phyloP scores from a whole-genome alignment of 163 green algal genomes.

The Smithsoniella earleae region DNA sequence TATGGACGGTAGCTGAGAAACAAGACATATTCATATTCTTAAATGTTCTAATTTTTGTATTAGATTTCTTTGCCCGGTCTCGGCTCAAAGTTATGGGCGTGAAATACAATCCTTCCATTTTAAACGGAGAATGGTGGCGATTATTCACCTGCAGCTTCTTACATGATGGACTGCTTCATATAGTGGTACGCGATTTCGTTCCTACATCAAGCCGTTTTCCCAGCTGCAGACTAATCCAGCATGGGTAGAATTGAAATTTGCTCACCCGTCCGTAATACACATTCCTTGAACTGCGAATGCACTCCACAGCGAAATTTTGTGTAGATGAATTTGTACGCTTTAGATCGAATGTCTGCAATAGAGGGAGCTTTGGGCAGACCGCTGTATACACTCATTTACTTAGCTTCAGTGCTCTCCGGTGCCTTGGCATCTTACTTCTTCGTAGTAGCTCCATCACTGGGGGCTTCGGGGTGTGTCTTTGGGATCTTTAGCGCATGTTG shows the following conservation, averaged over 20 bases:
- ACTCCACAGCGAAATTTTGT: background rate
- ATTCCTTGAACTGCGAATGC: background rate
- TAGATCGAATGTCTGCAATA: background rate
- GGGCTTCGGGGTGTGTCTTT: conserved; percentile 3
- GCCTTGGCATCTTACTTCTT: conserved; percentile 9
- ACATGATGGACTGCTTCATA: conserved; percentile 7
- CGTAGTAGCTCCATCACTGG: background rate
- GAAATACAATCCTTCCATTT: conserved; percentile 25
- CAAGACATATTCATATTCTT: conserved; percentile 23
- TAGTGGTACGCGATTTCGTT: background rate
- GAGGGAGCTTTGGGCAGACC: background rate
- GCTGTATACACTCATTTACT: conserved; percentile 1
- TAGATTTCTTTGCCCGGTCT: conserved; percentile 1
- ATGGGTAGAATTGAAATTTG: too few species aligned
- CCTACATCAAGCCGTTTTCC: background rate
- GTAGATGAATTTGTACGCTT: conserved; percentile 29
- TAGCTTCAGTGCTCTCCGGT: background rate
- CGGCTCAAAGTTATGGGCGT: background rate
- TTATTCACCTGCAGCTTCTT: conserved; percentile 17
- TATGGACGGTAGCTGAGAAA: too few species aligned
- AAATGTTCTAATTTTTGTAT: conserved; percentile 1
- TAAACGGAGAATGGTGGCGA: conserved; percentile 17
- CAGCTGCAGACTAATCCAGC: background rate
- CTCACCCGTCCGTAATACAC: too few species aligned
- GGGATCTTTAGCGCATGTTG: conserved; percentile 20